These are phyloP conservation scores for Hypericum perforatum DNA, from an alignment of 345 rosid species.

Conservation along the genomic window DNA sequence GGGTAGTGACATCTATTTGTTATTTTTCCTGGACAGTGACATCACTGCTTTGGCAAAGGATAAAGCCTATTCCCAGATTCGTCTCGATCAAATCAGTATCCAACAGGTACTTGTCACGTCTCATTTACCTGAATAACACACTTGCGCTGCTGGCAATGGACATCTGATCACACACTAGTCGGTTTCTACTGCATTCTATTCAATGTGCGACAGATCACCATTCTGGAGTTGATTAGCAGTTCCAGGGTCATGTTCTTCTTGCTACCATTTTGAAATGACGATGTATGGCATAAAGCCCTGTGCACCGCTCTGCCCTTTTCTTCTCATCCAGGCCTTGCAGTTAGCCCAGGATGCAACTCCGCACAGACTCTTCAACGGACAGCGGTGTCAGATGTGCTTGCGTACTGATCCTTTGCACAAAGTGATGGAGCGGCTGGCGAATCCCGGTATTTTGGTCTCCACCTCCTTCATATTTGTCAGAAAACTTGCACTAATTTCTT, in stretches of 20 bases:
- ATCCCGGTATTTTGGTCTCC: slow-evolving; percentile 36
- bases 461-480: not conserved
- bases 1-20: not conserved
- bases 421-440: slow-evolving; percentile 78
- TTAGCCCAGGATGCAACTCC: slow-evolving; percentile 66
- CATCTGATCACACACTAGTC: too few species aligned
- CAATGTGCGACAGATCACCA: too few species aligned
- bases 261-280: not conserved
- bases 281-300: not conserved
- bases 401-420: slow-evolving; percentile 60
- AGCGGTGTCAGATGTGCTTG: slow-evolving; percentile 85
- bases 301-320: not conserved
- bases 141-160: too few species aligned
- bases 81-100: slow-evolving; percentile 78
- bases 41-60: slow-evolving; percentile 84
- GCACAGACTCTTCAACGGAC: slow-evolving; percentile 37
- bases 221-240: too few species aligned
- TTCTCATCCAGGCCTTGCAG: slow-evolving; percentile 51
- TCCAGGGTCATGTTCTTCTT: not conserved
- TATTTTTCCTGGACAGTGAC: slow-evolving; percentile 37
- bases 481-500: not conserved
- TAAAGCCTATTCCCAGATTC: slow-evolving; percentile 86
- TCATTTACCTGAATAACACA: too few species aligned
- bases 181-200: too few species aligned
- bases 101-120: slow-evolving; percentile 53